Base-by-base conservation (phyloP, 2,329 filamentous ascomycete species). In the Exophiala sideris region DNA sequence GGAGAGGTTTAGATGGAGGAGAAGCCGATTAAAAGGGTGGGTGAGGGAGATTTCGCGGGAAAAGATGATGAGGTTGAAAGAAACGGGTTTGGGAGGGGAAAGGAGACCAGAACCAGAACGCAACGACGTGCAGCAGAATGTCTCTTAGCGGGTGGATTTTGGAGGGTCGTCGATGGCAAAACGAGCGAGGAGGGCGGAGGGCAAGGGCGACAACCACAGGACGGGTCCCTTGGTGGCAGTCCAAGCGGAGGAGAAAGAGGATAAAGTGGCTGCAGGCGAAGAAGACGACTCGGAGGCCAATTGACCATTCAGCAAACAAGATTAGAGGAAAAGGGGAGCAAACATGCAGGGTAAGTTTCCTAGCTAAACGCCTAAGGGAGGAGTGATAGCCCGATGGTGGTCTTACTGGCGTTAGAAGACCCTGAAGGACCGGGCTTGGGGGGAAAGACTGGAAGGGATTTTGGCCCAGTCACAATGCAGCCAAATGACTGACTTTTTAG, bases 41-140 rank as follows among this genome's bases (percentile, higher is more conserved):
- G 29, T 16, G 36, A 46, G 36, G 29, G 36, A 44, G 41, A 44
- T 47, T 42, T 29, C 24, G 24, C 7, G 44, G 44, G 34, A 41
- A 47, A 29, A 38, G 34, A 52, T 50, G 45, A 51, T 45, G 39
- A 33, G 41, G 50, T 41, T 44, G 48, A 38, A 5, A 49, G 42
- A 32, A 33, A 50, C 29, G 49, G 42, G 34, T 50, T 35, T 20
- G 21, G 38, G 14, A 20, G 42, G 38, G 39, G 20, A 41, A 44
- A 21, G 29, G 36, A n/a, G 45, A 44, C 35, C 18, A 44, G 34
- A 24, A 53, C 21, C 12, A 16, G 41, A 12, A 41, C 9, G 29
- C 21, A 32, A 24, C 41, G 41, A 44, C 21, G 20, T 44, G 41
- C 41, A 29, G 41, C 18, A 24, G 8, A n/a, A n/a, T 18, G 20